Base-by-base conservation (phyloP, 169 alveolate genomes). In the Eimeria mitis region DNA sequence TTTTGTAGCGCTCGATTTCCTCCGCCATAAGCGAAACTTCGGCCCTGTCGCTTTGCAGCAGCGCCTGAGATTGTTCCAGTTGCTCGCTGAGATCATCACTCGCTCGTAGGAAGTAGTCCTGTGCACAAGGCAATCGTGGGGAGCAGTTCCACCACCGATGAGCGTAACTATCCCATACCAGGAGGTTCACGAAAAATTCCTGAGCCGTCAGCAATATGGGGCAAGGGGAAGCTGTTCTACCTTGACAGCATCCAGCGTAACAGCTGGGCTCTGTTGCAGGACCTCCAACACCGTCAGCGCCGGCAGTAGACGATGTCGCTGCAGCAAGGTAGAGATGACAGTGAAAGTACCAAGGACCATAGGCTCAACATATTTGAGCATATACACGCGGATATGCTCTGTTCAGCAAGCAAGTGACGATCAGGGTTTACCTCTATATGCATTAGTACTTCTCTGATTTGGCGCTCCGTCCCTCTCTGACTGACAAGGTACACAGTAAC, bases 231-330 rank as follows among this genome's bases (percentile, higher is more conserved):
- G 54, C 54, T 42, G 47, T 31, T 47, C 11, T 89, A 95, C 97
- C 95, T 95, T 95, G 37, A 95, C 96, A 23, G 97, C 95, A 31
- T 83, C 90, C 68, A 95, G 89, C 14, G 95, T 91, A 25, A 95
- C 97, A 19, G 75, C 78, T 52, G 78, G 83, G 78, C 95, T 84
- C 65, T 70, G 95, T 76, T 90, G 81, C 56, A 95, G 76, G 37
- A 95, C 56, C 47, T 91, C 96, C 87, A 95, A 75, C 11, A 95
- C 97, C 37, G 95, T 91, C 44, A 95, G 85, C 34, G 97, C 96
- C 44, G 95, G 96, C 40, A 95, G 71, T 42, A 95, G 91, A 44
- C 94, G 81, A 59, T 83, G 83, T 23, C 83, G 75, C 96, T 95
- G 95, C 95, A 56, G 73, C 14, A 14, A 68, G 8, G 34, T n/a